Conservation (phyloP, 306 rosid genomes). For the Begonia loranthoides region DNA sequence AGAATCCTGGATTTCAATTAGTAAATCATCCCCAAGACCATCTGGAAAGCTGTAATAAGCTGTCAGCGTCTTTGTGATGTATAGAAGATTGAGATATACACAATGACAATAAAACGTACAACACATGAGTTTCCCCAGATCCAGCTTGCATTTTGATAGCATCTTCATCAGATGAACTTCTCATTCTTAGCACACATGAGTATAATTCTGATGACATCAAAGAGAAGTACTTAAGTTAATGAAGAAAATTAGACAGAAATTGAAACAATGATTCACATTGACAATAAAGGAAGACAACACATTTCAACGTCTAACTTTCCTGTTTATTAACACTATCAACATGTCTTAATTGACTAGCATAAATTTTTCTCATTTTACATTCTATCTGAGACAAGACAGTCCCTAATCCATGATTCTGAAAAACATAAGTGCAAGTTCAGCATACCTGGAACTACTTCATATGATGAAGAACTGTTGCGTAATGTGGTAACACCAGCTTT, state of each 20-base stretch:
- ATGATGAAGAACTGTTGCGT: conserved; percentile 69
- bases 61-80: conserved; percentile 29
- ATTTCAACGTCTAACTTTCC: too few species aligned
- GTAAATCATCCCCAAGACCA: conserved; percentile 80
- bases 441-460: conserved; percentile 87
- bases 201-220: conserved; percentile 53
- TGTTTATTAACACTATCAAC: too few species aligned
- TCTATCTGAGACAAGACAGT: too few species aligned
- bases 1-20: conserved; percentile 90
- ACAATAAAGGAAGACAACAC: too few species aligned
- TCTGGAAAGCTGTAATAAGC: conserved; percentile 87
- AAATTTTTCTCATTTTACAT: too few species aligned
- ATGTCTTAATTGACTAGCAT: too few species aligned
- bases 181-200: conserved; percentile 70
- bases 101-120: conserved; percentile 37
- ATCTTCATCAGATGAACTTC: conserved; percentile 77
- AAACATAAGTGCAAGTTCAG: neutral
- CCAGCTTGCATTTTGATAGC: conserved; percentile 82
- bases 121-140: conserved; percentile 79
- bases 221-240: conserved; percentile 1
- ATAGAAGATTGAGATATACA: conserved; percentile 1
- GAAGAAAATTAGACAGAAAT: conserved; percentile 1
- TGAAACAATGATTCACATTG: neutral
- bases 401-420: too few species aligned
- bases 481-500: conserved; percentile 80